Percentiles rank a stretch among this genome's conserved stretches.
Conservation (phyloP, 768 basidiomycete genomes). For the Termitomyces sp. region DNA sequence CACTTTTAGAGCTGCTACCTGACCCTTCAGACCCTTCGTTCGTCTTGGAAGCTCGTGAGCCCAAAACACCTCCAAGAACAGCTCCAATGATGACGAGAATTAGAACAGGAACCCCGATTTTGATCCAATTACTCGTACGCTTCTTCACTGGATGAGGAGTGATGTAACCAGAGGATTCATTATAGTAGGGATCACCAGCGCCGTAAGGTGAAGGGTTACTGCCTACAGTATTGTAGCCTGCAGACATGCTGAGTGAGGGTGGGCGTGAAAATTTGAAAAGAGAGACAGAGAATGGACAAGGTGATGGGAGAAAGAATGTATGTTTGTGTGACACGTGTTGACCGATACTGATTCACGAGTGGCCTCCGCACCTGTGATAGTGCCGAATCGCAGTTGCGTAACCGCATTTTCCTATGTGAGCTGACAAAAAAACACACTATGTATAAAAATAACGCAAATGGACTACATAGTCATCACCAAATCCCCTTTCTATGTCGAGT, state of each 20-base stretch:
- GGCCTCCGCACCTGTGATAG: too few relatives aligned
- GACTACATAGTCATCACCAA: too few relatives aligned
- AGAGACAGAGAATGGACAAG: constrained; percentile 20
- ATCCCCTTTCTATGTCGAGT: too few relatives aligned
- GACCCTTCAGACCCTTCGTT: constrained; percentile 21
- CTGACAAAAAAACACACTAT: too few relatives aligned
- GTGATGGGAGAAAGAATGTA: constrained; percentile 2
- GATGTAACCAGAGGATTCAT: constrained; percentile 66
- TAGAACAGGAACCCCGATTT: constrained; percentile 64
- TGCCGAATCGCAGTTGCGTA: too few relatives aligned
- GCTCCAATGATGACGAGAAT: constrained; percentile 61
- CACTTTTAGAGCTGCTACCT: constrained; percentile 30
- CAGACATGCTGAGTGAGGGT: constrained; percentile 24
- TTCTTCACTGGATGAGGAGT: constrained; percentile 49
- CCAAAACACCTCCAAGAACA: constrained; percentile 78
- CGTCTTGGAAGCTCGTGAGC: constrained; percentile 44
- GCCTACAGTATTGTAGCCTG: constrained; percentile 26
- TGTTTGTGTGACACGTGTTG: not conserved
- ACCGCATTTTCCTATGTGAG: too few relatives aligned
- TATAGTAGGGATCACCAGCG: constrained; percentile 66
- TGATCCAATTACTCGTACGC: constrained; percentile 65
- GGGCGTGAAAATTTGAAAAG: constrained; percentile 15
- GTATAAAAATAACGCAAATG: too few relatives aligned
- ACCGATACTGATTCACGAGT: not conserved
- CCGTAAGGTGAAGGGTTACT: constrained; percentile 27